A percentile compares a stretch with the other conserved stretches of the same genome.
These are phyloP conservation scores for Sphaerosporella brunnea DNA, from an alignment of 495 filamentous ascomycete genomes.

Conservation along the genomic window DNA sequence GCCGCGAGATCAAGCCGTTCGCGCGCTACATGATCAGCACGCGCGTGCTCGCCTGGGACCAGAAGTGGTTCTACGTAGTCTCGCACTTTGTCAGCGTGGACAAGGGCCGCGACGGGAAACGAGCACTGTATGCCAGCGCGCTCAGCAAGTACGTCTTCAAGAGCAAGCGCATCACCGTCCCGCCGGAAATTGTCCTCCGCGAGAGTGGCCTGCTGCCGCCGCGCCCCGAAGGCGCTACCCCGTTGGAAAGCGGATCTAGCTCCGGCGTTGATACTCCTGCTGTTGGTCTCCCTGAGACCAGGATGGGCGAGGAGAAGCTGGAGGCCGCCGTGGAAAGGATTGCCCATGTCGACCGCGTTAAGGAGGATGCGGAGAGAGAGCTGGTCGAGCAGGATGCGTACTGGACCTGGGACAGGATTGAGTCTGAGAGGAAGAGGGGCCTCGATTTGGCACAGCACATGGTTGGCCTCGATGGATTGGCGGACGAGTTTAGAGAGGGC, in stretches of 20 bases:
- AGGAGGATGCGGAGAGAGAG: conserved; percentile 49
- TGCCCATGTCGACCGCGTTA: conserved; percentile 59
- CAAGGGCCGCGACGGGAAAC: conserved; percentile 26
- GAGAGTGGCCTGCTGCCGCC: conserved; percentile 49
- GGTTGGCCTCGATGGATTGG: conserved; percentile 33
- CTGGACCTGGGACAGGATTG: conserved; percentile 40
- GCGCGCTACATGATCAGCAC: conserved; percentile 56
- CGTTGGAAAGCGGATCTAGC: conserved; percentile 23
- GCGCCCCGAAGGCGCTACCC: conserved; percentile 25
- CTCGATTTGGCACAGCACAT: conserved; percentile 37
- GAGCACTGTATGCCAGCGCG: conserved; percentile 51
- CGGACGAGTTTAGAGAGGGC: conserved; percentile 28
- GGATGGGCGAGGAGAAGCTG: conserved; percentile 27
- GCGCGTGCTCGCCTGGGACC: conserved; percentile 54
- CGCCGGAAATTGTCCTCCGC: conserved; percentile 57
- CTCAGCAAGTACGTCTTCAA: conserved; percentile 84
- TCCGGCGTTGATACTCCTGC: not conserved
- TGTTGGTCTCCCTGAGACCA: conserved; percentile 9
- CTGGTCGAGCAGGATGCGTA: conserved; percentile 39
- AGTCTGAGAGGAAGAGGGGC: conserved; percentile 39
- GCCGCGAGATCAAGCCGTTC: conserved; percentile 50
- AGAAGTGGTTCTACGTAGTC: conserved; percentile 68
- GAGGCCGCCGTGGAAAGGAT: conserved; percentile 76
- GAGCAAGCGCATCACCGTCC: conserved; percentile 65
- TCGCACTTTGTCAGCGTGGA: conserved; percentile 46